Conservation (phyloP, 2,329 filamentous ascomycete genomes). For the Arthroderma sp. region DNA sequence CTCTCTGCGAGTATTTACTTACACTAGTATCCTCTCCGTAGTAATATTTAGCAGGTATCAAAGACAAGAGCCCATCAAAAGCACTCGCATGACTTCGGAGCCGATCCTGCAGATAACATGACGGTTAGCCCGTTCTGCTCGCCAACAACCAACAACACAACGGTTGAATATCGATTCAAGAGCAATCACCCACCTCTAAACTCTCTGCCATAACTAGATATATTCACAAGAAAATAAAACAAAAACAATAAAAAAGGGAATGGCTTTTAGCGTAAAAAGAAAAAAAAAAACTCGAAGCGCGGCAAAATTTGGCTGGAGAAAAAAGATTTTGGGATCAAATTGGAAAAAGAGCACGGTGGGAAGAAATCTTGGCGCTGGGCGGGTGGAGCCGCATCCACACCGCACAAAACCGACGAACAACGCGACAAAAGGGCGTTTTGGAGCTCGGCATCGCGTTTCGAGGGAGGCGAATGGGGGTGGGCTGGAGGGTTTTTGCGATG, state of each 20-base stretch:
- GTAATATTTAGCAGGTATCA: conserved; percentile 84
- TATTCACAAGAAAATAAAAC: background rate
- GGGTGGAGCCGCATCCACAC: too few species aligned
- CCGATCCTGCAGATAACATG: conserved; percentile 27
- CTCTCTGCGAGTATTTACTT: conserved; percentile 30
- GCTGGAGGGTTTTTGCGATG: too few species aligned
- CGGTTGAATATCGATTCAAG: too few species aligned
- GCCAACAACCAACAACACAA: too few species aligned
- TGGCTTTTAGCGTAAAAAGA: background rate
- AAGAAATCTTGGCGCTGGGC: conserved; percentile 10
- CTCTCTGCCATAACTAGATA: conserved; percentile 10
- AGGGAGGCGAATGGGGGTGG: too few species aligned
- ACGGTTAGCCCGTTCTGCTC: background rate
- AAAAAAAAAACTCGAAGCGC: background rate
- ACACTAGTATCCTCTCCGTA: conserved; percentile 76
- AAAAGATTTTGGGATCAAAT: conserved; percentile 5
- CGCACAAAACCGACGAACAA: too few species aligned
- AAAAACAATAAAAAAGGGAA: background rate
- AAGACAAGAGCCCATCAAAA: conserved; percentile 73
- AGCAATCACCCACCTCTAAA: conserved; percentile 9
- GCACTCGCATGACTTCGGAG: conserved; percentile 50
- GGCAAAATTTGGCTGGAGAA: background rate
- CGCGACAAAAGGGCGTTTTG: background rate
- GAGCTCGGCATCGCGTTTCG: background rate
- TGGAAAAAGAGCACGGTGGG: conserved; percentile 2